A percentile compares a stretch with the other conserved stretches of the same genome.
Evolutionary conservation across 2,329 filamentous ascomycete genomes (phyloP).

Genomic region (Fusarium verticillioides): DNA sequence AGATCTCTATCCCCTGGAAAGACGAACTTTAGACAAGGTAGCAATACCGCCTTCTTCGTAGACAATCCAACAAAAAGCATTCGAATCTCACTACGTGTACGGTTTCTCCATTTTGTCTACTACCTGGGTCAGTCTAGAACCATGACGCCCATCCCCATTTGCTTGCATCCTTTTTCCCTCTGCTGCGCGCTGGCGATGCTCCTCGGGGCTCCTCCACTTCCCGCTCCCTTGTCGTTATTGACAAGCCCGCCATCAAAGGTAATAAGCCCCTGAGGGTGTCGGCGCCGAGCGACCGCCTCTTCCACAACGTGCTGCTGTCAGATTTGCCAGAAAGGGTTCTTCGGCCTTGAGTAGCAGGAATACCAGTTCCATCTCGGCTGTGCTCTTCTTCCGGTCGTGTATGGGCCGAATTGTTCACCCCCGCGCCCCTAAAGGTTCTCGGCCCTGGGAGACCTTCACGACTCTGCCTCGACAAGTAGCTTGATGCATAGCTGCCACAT

Average conservation of each 20-base stretch:
- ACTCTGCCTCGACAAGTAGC: slow-evolving; percentile 13
- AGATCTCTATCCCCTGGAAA: slow-evolving; percentile 58
- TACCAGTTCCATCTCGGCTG: neutral
- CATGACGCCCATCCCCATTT: slow-evolving; percentile 47
- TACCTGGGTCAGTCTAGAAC: slow-evolving; percentile 41
- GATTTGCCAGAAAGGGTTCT: slow-evolving; percentile 16
- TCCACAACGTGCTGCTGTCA: slow-evolving; percentile 25
- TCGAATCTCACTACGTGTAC: slow-evolving; percentile 12
- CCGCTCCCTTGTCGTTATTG: slow-evolving; percentile 16
- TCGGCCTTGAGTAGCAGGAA: neutral
- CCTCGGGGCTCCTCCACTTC: slow-evolving; percentile 15
- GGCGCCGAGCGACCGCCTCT: slow-evolving; percentile 36
- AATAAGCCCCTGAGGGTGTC: slow-evolving; percentile 37
- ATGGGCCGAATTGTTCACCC: neutral
- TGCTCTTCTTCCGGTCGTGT: neutral
- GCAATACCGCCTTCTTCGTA: slow-evolving; percentile 19
- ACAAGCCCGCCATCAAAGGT: slow-evolving; percentile 29
- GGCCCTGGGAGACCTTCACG: slow-evolving; percentile 4
- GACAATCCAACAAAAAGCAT: slow-evolving; percentile 33
- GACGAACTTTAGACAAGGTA: slow-evolving; percentile 52
- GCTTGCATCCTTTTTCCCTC: slow-evolving; percentile 42
- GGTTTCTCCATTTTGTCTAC: slow-evolving; percentile 15
- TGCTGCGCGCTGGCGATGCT: slow-evolving; percentile 11
- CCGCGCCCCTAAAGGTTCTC: neutral
- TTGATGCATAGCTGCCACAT: slow-evolving; percentile 12